Conservation (phyloP, 306 rosid species). For the Oxytropis ochrocephala region DNA sequence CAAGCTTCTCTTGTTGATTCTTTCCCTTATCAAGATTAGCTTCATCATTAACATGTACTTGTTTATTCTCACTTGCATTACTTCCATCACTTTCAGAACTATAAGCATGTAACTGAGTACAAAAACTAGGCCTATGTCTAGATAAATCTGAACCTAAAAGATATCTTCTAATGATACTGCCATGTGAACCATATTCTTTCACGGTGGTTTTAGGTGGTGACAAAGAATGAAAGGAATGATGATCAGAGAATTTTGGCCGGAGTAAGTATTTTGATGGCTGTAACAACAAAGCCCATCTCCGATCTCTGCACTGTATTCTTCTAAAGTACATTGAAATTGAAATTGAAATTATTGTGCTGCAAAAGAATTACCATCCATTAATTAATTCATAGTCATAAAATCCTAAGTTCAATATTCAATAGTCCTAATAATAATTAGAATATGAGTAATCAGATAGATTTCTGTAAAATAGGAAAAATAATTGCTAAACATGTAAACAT, state of each 20-base stretch:
- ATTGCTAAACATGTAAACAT: neutral
- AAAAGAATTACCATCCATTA: conserved; percentile 25
- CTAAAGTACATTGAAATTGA: conserved; percentile 66
- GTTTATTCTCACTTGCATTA: conserved; percentile 69
- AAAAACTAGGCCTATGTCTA: conserved; percentile 25
- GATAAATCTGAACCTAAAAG: conserved; percentile 33
- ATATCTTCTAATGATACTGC: conserved; percentile 37
- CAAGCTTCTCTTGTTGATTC: conserved; percentile 32
- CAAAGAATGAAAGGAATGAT: conserved; percentile 37
- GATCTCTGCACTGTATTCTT: conserved; percentile 61
- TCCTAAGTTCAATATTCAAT: neutral
- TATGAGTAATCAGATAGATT: neutral
- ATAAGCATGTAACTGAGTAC: conserved; percentile 42
- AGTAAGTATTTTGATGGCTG: conserved; percentile 49
- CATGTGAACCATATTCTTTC: conserved; percentile 30
- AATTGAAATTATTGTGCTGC: conserved; percentile 51
- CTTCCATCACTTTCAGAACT: conserved; percentile 91
- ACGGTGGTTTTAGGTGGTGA: conserved; percentile 18
- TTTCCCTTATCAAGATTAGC: conserved; percentile 41
- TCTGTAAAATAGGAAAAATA: neutral
- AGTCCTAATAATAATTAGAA: neutral
- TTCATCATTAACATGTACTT: conserved; percentile 50
- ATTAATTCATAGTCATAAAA: neutral
- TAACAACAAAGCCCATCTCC: conserved; percentile 53
- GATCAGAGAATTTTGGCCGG: conserved; percentile 32